These are phyloP conservation scores for Colletotrichum chrysophilum DNA, from an alignment of 2,329 filamentous ascomycete species.

Conservation along the genomic window DNA sequence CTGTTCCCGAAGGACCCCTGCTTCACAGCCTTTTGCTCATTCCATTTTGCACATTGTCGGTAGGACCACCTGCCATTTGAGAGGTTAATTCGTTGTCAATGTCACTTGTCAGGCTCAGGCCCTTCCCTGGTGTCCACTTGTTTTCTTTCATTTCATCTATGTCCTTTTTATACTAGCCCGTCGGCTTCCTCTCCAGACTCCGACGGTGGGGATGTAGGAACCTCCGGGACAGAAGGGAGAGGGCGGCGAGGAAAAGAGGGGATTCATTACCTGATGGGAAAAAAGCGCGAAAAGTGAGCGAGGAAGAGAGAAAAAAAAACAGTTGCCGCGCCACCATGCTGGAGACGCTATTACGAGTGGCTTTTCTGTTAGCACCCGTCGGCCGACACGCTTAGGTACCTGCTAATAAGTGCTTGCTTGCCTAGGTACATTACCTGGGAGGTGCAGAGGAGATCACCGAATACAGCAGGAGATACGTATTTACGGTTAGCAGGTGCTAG, in stretches of 20 bases:
- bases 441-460: neutral
- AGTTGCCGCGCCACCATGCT: neutral
- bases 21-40: neutral
- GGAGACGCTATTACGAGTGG: conserved; percentile 16
- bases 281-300: neutral
- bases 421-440: neutral
- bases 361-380: conserved; percentile 12
- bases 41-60: neutral
- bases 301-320: neutral
- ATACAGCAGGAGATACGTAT: neutral
- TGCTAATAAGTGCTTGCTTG: neutral
- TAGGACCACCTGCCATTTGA: neutral
- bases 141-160: neutral
- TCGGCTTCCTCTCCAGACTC: neutral
- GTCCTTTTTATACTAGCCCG: neutral
- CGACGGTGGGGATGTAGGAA: neutral
- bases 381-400: neutral
- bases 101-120: neutral
- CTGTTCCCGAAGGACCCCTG: neutral
- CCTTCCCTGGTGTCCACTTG: neutral
- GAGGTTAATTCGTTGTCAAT: neutral
- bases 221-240: neutral
- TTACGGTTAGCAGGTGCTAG: neutral
- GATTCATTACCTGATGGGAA: neutral
- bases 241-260: neutral